A percentile compares a stretch with the other conserved stretches of the same genome.
These are phyloP conservation scores for Ilyonectria sp. DNA, from an alignment of 2,329 filamentous ascomycete genomes.

Conservation along the genomic window DNA sequence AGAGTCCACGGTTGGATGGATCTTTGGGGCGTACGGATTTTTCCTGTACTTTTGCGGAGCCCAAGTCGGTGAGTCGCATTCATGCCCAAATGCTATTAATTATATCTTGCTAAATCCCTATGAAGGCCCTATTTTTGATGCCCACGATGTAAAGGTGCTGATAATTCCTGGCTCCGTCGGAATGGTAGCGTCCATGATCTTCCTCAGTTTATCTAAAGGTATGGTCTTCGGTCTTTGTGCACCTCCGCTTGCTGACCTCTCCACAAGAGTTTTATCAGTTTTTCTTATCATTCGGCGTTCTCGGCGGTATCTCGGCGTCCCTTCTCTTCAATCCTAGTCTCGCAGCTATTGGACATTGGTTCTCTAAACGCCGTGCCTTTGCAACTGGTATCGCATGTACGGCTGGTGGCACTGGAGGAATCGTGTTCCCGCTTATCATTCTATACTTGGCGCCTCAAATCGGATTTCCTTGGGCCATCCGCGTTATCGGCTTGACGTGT, in stretches of 20 bases:
- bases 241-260: constrained; percentile 2
- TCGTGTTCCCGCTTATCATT: constrained; percentile 62
- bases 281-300: constrained; percentile 76
- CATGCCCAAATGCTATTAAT: too few species aligned
- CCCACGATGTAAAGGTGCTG: constrained; percentile 73
- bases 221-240: not conserved
- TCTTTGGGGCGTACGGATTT: constrained; percentile 80
- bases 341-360: constrained; percentile 78
- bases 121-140: constrained; percentile 74
- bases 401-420: constrained; percentile 73
- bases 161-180: constrained; percentile 71
- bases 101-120: not conserved
- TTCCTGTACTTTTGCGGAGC: constrained; percentile 80
- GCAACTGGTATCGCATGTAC: constrained; percentile 80
- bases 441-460: constrained; percentile 44
- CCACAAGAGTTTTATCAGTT: constrained; percentile 76
- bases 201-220: constrained; percentile 72
- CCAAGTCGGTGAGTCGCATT: constrained; percentile 65
- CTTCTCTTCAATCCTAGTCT: constrained; percentile 80
- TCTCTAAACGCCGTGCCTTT: constrained; percentile 73
- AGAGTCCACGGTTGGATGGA: constrained; percentile 78
- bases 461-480: constrained; percentile 52
- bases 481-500: constrained; percentile 50
- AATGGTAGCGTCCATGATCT: constrained; percentile 68
- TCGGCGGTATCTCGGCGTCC: constrained; percentile 76